These are phyloP conservation scores for Mayamaea pseudoterrestris DNA, from an alignment of 108 stramenopile species.

Conservation along the genomic window DNA sequence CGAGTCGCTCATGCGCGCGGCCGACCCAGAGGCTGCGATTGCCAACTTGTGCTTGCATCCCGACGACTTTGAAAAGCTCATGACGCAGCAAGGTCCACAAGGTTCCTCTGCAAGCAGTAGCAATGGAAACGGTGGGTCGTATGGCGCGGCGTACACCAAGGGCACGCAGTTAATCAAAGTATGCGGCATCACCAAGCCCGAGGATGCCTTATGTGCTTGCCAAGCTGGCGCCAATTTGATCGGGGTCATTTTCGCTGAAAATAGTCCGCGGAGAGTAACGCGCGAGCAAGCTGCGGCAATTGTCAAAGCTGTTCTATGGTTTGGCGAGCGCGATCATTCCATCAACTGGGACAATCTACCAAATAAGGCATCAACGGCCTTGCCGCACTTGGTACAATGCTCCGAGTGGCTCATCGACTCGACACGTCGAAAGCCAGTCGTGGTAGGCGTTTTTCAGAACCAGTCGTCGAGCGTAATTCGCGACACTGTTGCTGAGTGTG, in stretches of 20 bases:
- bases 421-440: constrained; percentile 44
- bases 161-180: constrained; percentile 85
- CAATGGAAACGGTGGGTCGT: neutral
- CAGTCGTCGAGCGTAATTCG: constrained; percentile 68
- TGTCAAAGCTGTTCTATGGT: constrained; percentile 65
- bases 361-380: neutral
- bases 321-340: constrained; percentile 71
- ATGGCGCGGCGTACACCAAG: constrained; percentile 64
- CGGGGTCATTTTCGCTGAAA: constrained; percentile 90
- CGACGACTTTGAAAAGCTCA: constrained; percentile 31
- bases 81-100: constrained; percentile 2
- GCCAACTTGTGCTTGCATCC: constrained; percentile 75
- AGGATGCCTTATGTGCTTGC: constrained; percentile 86
- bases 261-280: constrained; percentile 71
- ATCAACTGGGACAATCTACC: constrained; percentile 8
- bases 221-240: constrained; percentile 87
- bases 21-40: constrained; percentile 78
- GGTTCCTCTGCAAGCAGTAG: neutral
- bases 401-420: constrained; percentile 44
- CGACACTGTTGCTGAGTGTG: constrained; percentile 64
- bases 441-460: constrained; percentile 97
- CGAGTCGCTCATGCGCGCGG: constrained; percentile 93
- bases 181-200: constrained; percentile 87
- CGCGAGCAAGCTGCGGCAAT: constrained; percentile 58
- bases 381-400: constrained; percentile 34